phyloP scores from a whole-genome alignment of 2,329 filamentous ascomycete species.

The Stagonosporopsis chrysanthemi region DNA sequence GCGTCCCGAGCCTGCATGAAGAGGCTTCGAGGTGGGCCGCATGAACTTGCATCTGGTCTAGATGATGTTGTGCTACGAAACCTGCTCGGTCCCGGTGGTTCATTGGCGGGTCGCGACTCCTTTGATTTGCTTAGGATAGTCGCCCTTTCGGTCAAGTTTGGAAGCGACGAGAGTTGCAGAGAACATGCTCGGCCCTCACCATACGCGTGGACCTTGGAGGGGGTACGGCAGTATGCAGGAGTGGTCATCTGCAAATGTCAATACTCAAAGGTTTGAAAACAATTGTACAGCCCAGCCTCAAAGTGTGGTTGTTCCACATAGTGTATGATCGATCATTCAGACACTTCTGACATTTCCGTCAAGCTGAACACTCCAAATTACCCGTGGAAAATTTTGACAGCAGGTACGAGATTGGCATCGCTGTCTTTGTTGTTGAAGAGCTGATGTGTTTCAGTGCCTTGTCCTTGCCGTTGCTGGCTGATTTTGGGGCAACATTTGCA shows the following conservation, averaged over 20 bases:
- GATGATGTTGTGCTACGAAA: conserved; percentile 9
- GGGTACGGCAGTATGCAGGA: conserved; percentile 18
- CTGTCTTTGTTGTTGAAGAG: neutral
- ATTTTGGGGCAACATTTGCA: conserved; percentile 6
- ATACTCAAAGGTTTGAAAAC: conserved; percentile 2
- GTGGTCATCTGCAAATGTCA: conserved; percentile 12
- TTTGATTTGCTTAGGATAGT: conserved; percentile 1
- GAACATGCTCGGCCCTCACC: conserved; percentile 8
- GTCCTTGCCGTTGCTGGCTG: neutral
- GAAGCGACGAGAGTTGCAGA: conserved; percentile 15
- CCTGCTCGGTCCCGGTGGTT: neutral
- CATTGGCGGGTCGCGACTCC: conserved; percentile 5
- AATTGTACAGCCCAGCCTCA: conserved; percentile 14
- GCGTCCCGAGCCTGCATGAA: conserved; percentile 17
- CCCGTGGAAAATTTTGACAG: no score
- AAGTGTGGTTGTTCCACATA: neutral
- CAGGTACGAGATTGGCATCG: neutral
- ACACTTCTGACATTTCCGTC: neutral
- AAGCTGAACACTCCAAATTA: neutral
- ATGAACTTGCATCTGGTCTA: conserved; percentile 11
- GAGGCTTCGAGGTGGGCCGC: conserved; percentile 9
- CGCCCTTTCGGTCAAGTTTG: conserved; percentile 3
- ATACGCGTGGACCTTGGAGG: conserved; percentile 2
- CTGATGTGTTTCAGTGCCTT: conserved; percentile 7
- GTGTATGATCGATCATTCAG: conserved; percentile 5